These are phyloP conservation scores for Suhomyces pyralidae DNA, from an alignment of 805 yeast genomes.

Conservation along the genomic window DNA sequence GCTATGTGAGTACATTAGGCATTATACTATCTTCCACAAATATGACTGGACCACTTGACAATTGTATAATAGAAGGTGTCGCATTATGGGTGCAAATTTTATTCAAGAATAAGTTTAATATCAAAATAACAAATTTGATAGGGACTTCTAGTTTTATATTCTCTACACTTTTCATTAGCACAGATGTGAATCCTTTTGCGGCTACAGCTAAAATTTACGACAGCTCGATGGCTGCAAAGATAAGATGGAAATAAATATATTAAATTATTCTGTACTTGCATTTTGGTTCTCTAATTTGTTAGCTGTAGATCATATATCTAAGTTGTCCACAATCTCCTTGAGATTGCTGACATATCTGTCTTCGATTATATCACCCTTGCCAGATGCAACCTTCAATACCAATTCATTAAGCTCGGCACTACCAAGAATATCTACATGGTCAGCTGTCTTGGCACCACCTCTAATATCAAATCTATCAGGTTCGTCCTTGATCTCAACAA, in stretches of 20 bases:
- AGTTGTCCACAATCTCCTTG: slow-evolving; percentile 54
- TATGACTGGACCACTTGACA: too few relatives aligned
- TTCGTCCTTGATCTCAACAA: slow-evolving; percentile 89
- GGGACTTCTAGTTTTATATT: too few relatives aligned
- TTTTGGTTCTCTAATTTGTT: too few relatives aligned
- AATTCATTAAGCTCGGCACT: slow-evolving; percentile 89
- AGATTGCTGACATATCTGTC: slow-evolving; percentile 59
- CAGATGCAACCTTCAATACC: slow-evolving; percentile 77
- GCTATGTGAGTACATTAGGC: too few relatives aligned
- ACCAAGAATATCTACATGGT: slow-evolving; percentile 95
- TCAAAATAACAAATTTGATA: too few relatives aligned
- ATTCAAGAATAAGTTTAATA: too few relatives aligned
- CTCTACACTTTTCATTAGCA: too few relatives aligned
- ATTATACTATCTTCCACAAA: too few relatives aligned
- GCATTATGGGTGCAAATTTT: background rate
- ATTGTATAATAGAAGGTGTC: too few relatives aligned
- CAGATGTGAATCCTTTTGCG: background rate
- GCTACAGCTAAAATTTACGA: background rate
- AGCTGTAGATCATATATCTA: slow-evolving; percentile 39
- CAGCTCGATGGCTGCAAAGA: background rate
- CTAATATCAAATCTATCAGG: slow-evolving; percentile 92
- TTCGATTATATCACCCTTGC: slow-evolving; percentile 65
- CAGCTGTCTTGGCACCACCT: slow-evolving; percentile 97
- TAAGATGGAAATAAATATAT: too few relatives aligned
- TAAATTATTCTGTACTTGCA: too few relatives aligned